A percentile compares a stretch with the other conserved stretches of the same genome.
Conservation (phyloP, 2,329 filamentous ascomycete genomes). For the Calonectria pauciramosa region DNA sequence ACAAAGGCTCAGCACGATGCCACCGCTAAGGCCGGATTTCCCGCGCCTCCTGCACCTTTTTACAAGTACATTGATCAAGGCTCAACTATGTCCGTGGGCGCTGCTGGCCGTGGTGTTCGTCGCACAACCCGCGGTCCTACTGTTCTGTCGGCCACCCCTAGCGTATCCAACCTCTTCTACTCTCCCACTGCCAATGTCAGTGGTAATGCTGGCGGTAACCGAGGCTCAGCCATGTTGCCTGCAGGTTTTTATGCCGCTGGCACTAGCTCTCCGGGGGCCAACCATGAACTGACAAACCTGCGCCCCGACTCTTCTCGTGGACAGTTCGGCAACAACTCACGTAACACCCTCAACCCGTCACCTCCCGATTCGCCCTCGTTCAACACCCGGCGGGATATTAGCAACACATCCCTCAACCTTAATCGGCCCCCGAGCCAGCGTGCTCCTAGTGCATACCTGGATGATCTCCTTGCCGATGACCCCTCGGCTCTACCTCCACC, state of each 20-base stretch:
- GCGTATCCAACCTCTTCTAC: constrained; percentile 87
- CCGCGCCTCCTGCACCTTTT: constrained; percentile 68
- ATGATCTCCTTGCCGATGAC: constrained; percentile 89
- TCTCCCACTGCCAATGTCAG: constrained; percentile 86
- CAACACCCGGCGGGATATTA: constrained; percentile 64
- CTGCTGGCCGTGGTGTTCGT: constrained; percentile 64
- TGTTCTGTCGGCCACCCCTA: constrained; percentile 69
- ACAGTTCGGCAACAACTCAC: constrained; percentile 56
- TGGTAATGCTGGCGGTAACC: constrained; percentile 72
- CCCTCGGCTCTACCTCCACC: constrained; percentile 63
- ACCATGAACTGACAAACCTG: constrained; percentile 69
- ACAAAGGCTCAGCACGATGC: constrained; percentile 79
- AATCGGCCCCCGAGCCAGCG: constrained; percentile 74
- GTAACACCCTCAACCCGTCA: constrained; percentile 62
- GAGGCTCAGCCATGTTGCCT: constrained; percentile 86
- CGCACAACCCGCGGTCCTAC: constrained; percentile 64
- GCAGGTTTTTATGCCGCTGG: constrained; percentile 91
- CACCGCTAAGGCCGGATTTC: constrained; percentile 78
- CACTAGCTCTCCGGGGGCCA: constrained; percentile 62
- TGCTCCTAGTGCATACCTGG: constrained; percentile 89
- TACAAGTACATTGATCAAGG: constrained; percentile 75
- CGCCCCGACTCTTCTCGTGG: constrained; percentile 71
- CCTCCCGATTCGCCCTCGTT: constrained; percentile 77
- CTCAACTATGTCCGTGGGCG: constrained; percentile 65
- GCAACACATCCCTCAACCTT: constrained; percentile 77